A percentile compares a stretch with the other conserved stretches of the same genome.
phyloP scores from a whole-genome alignment of 2,329 filamentous ascomycete genomes.

The Alternaria burnsii region DNA sequence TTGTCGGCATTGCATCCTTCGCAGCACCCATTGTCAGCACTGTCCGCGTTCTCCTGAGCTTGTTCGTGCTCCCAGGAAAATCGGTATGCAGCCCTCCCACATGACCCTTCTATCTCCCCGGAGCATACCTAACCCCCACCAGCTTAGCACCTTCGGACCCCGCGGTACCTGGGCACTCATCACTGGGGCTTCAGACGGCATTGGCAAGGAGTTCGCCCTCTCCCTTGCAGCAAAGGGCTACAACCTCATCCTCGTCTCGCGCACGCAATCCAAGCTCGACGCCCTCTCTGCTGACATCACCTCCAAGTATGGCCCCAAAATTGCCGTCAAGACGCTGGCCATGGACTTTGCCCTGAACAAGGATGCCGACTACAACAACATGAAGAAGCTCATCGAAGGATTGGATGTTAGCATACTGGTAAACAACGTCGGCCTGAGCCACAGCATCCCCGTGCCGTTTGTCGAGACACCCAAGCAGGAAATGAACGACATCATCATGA shows the following conservation, averaged over 20 bases:
- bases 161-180: conserved; percentile 94
- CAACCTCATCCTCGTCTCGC: conserved; percentile 93
- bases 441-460: conserved; percentile 92
- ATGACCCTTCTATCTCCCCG: conserved; percentile 8
- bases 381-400: conserved; percentile 72
- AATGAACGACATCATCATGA: conserved; percentile 87
- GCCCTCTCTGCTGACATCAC: conserved; percentile 78
- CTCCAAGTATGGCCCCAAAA: conserved; percentile 67
- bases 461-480: conserved; percentile 79
- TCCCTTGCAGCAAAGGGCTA: conserved; percentile 92
- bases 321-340: conserved; percentile 79
- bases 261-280: conserved; percentile 91
- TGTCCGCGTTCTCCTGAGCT: conserved; percentile 56
- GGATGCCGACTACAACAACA: conserved; percentile 78
- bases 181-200: conserved; percentile 93
- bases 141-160: conserved; percentile 87
- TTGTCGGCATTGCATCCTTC: conserved; percentile 43
- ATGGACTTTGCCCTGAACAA: conserved; percentile 91
- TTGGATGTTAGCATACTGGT: conserved; percentile 87
- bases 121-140: conserved; percentile 11
- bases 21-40: conserved; percentile 55
- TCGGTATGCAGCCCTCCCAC: conserved; percentile 47
- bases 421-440: conserved; percentile 97
- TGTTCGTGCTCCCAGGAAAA: conserved; percentile 60
- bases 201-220: conserved; percentile 93